Conservation (phyloP, 2,329 filamentous ascomycete species). For the Penicillium sp. region DNA sequence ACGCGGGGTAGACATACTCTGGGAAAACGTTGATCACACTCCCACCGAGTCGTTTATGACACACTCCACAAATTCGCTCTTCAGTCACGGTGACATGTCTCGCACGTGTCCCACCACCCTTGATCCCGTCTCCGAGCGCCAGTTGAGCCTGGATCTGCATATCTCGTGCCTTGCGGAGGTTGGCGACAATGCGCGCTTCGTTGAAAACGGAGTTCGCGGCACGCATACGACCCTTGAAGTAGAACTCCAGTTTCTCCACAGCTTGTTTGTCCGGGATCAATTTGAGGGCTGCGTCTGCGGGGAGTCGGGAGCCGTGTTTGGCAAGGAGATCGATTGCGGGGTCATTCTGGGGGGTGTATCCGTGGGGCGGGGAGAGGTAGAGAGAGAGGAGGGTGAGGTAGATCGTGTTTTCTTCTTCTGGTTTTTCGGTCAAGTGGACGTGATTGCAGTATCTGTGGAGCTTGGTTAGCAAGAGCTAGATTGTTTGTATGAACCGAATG, state of each 20-base stretch:
- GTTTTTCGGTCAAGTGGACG: constrained; percentile 65
- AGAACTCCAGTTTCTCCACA: constrained; percentile 77
- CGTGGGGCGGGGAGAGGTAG: constrained; percentile 78
- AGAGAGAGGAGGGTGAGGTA: constrained; percentile 89
- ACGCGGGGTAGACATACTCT: constrained; percentile 58
- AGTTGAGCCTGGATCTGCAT: constrained; percentile 75
- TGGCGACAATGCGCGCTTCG: constrained; percentile 74
- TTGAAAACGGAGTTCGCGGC: constrained; percentile 80
- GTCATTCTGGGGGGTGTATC: constrained; percentile 70
- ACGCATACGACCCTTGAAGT: constrained; percentile 89
- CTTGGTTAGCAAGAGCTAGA: constrained; percentile 17
- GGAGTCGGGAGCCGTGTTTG: constrained; percentile 87
- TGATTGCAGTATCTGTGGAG: constrained; percentile 78
- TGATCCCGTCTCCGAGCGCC: constrained; percentile 67
- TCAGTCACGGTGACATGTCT: constrained; percentile 79
- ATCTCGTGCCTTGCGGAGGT: constrained; percentile 75
- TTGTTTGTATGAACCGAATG: background rate
- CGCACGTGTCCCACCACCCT: constrained; percentile 57
- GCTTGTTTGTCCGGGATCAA: constrained; percentile 82
- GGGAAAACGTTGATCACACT: constrained; percentile 90
- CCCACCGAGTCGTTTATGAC: constrained; percentile 87
- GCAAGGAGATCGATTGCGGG: constrained; percentile 87
- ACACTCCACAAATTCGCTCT: constrained; percentile 86
- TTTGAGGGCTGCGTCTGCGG: constrained; percentile 80
- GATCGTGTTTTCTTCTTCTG: constrained; percentile 70